A percentile compares a stretch with the other conserved stretches of the same genome.
phyloP scores from a whole-genome alignment of 257 asterid genomes.

The Nicotiana noctiflora region DNA sequence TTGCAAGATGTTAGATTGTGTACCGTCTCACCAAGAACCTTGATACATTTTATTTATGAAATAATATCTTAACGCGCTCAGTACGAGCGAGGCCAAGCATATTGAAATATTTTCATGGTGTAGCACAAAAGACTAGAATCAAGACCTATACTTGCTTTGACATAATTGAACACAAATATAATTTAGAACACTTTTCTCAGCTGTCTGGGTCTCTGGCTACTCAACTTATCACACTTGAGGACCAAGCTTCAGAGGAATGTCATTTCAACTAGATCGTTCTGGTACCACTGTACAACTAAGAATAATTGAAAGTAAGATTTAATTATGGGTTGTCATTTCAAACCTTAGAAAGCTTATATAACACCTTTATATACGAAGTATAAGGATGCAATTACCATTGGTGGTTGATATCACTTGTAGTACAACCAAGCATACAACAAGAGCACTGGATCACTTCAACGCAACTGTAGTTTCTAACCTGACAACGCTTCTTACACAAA shows the following conservation, averaged over 20 bases:
- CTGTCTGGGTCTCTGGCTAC: background rate
- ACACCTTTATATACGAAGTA: background rate
- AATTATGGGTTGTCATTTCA: background rate
- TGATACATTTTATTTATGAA: background rate
- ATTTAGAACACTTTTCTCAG: too few relatives aligned
- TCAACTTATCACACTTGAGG: background rate
- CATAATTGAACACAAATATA: background rate
- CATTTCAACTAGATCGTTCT: background rate
- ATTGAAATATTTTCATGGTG: background rate
- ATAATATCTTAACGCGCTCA: background rate
- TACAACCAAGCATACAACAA: too few relatives aligned
- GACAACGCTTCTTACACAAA: background rate
- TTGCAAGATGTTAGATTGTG: too few relatives aligned
- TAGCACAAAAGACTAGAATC: too few relatives aligned
- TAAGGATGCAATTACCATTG: too few relatives aligned
- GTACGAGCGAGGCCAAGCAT: too few relatives aligned
- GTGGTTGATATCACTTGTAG: too few relatives aligned
- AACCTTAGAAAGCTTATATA: background rate
- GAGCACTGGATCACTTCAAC: background rate
- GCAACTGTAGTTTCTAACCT: background rate
- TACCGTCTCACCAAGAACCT: background rate
- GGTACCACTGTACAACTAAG: background rate
- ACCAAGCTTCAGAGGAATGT: background rate
- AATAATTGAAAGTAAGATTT: background rate
- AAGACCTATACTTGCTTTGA: background rate